These are phyloP conservation scores for Magnolia sinica DNA, from an alignment of 164 flowering plant species.

Conservation along the genomic window DNA sequence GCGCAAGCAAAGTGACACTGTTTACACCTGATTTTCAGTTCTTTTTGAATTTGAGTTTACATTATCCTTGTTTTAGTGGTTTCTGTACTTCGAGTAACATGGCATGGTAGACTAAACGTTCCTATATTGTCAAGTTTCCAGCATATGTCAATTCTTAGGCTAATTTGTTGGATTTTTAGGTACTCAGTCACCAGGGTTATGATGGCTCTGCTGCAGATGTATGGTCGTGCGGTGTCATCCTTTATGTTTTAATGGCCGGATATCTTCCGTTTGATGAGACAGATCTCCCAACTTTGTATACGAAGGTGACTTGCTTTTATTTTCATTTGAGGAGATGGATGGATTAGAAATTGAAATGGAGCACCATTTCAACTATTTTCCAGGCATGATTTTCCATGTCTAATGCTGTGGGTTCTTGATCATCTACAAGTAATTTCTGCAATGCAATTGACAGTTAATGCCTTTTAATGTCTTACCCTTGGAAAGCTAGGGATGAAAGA, in stretches of 20 bases:
- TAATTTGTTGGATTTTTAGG: constrained; percentile 38
- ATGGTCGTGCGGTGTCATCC: constrained; percentile 99
- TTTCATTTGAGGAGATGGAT: not conserved
- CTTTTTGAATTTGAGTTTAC: not conserved
- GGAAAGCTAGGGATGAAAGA: not conserved
- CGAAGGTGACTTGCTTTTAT: constrained; percentile 43
- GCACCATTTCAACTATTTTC: not conserved
- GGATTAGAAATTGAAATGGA: not conserved
- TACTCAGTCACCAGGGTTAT: constrained; percentile 74
- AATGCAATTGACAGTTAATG: not conserved
- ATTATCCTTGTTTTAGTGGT: not conserved
- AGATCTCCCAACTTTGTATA: constrained; percentile 72
- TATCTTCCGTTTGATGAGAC: constrained; percentile 88
- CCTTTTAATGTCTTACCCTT: not conserved
- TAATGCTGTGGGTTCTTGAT: no score
- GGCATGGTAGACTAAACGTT: not conserved
- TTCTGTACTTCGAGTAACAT: not conserved
- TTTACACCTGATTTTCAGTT: no score
- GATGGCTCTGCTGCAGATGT: constrained; percentile 98
- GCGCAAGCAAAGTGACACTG: not conserved
- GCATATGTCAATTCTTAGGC: constrained; percentile 2
- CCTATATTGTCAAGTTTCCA: not conserved
- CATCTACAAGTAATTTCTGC: not conserved
- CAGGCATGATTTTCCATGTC: not conserved
- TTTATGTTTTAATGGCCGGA: constrained; percentile 95